A percentile compares a stretch with the other conserved stretches of the same genome.
phyloP scores from a whole-genome alignment of 2,329 filamentous ascomycete species.

The Aspergillus neoniger region DNA sequence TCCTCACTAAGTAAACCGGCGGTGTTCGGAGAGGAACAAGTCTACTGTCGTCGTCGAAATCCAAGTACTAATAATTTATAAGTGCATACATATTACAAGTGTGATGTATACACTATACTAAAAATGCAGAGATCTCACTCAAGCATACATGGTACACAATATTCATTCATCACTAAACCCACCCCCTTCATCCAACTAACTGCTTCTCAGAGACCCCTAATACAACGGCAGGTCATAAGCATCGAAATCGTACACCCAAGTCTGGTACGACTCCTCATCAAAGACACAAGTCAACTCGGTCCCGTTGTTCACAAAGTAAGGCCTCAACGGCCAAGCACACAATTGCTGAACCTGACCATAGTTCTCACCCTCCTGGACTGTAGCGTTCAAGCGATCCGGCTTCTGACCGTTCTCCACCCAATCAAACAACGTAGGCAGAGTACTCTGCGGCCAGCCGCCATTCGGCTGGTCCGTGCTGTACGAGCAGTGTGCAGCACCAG shows the following conservation, averaged over 20 bases:
- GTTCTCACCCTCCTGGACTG: conserved; percentile 34
- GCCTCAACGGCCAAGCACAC: conserved; percentile 37
- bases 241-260: background rate
- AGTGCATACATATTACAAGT: too few relatives aligned
- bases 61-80: too few relatives aligned
- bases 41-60: too few relatives aligned
- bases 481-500: conserved; percentile 56
- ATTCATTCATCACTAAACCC: background rate
- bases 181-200: background rate
- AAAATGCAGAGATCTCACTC: too few relatives aligned
- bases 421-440: conserved; percentile 50
- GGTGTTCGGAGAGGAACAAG: too few relatives aligned
- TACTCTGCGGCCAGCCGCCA: conserved; percentile 49
- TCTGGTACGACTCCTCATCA: conserved; percentile 7
- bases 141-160: background rate
- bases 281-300: conserved; percentile 15
- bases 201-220: background rate
- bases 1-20: too few relatives aligned
- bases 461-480: conserved; percentile 48
- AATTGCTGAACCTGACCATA: conserved; percentile 35
- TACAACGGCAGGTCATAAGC: background rate
- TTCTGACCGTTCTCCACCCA: conserved; percentile 55
- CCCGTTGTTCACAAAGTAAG: conserved; percentile 30
- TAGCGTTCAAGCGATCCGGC: conserved; percentile 49
- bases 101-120: too few relatives aligned